Percentiles rank a stretch among this genome's conserved stretches.
Conservation (phyloP, 2,329 filamentous ascomycete species). For the Elsinoe fawcettii region DNA sequence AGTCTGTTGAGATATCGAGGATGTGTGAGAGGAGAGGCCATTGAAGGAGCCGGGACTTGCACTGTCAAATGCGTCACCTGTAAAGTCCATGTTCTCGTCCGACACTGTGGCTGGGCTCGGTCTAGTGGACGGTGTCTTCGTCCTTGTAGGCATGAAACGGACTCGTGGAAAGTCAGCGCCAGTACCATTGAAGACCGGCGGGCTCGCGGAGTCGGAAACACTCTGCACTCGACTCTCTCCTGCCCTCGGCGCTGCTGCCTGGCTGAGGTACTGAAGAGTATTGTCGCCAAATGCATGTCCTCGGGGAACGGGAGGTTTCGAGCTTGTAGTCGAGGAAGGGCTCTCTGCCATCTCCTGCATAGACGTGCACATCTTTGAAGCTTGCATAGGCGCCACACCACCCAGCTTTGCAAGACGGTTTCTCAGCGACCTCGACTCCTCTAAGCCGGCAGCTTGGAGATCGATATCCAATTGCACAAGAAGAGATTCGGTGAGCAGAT, state of each 20-base stretch:
- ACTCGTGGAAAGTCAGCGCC: not conserved
- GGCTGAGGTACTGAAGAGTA: not conserved
- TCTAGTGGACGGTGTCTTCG: conserved; percentile 8
- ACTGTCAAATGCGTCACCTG: conserved; percentile 1
- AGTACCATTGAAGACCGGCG: not conserved
- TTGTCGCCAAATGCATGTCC: conserved; percentile 12
- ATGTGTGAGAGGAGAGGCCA: conserved; percentile 12
- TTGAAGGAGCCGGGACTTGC: conserved; percentile 11
- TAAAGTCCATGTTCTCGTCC: conserved; percentile 13
- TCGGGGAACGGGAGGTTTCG: not conserved
- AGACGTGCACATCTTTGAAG: not conserved
- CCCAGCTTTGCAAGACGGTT: conserved; percentile 9
- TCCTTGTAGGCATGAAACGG: conserved; percentile 8
- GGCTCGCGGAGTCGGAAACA: conserved; percentile 3
- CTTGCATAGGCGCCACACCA: conserved; percentile 4
- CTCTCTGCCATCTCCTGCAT: not conserved
- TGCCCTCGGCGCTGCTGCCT: not conserved
- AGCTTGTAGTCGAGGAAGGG: not conserved
- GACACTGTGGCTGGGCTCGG: conserved; percentile 13
- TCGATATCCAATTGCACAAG: conserved; percentile 89
- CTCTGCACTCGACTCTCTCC: conserved; percentile 11
- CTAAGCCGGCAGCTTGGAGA: conserved; percentile 62
- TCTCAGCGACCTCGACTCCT: conserved; percentile 27
- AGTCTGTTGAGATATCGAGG: conserved; percentile 7
- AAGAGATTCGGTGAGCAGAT: conserved; percentile 90